Evolutionary conservation across 345 rosid species (phyloP), one percentile per base, ranked within the genome.

Genomic region (Salix dunnii): DNA sequence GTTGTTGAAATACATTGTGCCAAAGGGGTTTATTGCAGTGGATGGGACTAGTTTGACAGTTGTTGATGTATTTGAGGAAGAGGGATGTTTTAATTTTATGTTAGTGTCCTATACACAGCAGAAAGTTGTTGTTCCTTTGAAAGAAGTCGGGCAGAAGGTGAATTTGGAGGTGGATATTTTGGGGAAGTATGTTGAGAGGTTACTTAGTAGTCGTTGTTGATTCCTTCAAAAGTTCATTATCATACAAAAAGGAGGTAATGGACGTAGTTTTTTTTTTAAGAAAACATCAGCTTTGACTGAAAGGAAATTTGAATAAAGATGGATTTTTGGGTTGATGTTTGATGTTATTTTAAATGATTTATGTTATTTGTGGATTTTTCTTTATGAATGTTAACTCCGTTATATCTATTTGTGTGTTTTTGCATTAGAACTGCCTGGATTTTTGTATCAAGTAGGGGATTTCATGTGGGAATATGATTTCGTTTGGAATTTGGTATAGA

Each of bases 1-100:
- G 28, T 58, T 94, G 67, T 51, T 94, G 81, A 87, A 84, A 78
- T 92, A 92, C 73, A 67, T 92, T 5, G 98, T 91, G 78, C 97
- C 97, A 0, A 94, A 94, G 72, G 97, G 97, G 40, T 93, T 89
- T 76, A 88, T 93, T 40, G 93, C 97, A 0, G 90, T 94, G 73
- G 98, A 94, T 60, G 98, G 98, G 53, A 85, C 98, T 48, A 94
- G 98, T 82, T 79, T 94, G 88, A 94, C 98, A 1, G 97, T 92
- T 75, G 97, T 90, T 43, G 91, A 94, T 79, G 95, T 92, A 80
- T 86, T 84, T 75, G 97, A 91, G 75, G 88, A 88, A 1, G 97
- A 90, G 76, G 80, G 80, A 18, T 94, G 96, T 63, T 94, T 94
- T 38, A 90, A 86, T 71, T 94, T 94, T 80, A 91, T 94, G 98